phyloP scores from a whole-genome alignment of 2,329 filamentous ascomycete species.

The Penicillium corylophilum region DNA sequence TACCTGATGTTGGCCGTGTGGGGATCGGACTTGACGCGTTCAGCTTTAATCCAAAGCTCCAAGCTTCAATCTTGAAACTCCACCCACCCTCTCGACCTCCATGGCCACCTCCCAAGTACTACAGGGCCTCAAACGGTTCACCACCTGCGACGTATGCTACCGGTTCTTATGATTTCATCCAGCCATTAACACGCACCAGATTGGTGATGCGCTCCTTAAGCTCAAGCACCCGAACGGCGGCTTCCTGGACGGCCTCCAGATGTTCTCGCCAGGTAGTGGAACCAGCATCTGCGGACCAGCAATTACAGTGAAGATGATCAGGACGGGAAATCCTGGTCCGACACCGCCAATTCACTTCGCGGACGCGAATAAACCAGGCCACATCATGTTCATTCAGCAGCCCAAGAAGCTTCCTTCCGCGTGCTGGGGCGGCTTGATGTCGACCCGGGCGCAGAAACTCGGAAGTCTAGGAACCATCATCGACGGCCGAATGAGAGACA shows the following conservation, averaged over 20 bases:
- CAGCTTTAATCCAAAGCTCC: background rate
- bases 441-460: conserved; percentile 15
- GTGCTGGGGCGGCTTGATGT: conserved; percentile 18
- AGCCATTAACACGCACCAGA: conserved; percentile 4
- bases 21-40: background rate
- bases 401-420: conserved; percentile 15
- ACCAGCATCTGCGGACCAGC: conserved; percentile 15
- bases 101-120: conserved; percentile 11
- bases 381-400: conserved; percentile 20
- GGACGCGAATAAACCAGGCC: conserved; percentile 15
- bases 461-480: conserved; percentile 11
- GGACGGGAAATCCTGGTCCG: conserved; percentile 14
- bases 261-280: conserved; percentile 10
- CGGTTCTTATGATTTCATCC: background rate
- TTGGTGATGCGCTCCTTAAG: conserved; percentile 18
- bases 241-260: conserved; percentile 16
- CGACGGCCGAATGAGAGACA: conserved; percentile 17
- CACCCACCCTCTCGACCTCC: background rate
- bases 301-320: conserved; percentile 18
- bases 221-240: conserved; percentile 17
- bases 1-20: background rate
- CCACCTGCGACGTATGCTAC: conserved; percentile 14
- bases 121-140: conserved; percentile 13
- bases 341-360: conserved; percentile 14
- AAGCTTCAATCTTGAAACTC: background rate